Conservation (phyloP, 192 early-diverging fungal species). For the Gamsiella multidivaricata region DNA sequence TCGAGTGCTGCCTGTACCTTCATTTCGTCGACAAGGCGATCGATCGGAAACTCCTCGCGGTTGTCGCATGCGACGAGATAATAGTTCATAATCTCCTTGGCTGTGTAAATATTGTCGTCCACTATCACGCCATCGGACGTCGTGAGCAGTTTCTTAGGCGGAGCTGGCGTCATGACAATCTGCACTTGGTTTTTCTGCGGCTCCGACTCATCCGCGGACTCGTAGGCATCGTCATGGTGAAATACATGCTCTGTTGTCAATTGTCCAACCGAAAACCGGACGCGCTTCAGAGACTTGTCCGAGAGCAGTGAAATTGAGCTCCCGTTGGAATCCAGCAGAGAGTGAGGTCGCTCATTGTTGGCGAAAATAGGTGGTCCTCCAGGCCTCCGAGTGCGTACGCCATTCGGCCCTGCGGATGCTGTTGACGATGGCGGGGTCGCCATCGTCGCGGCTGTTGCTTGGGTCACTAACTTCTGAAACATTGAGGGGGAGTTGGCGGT, state of each 20-base stretch:
- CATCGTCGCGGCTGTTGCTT: conserved; percentile 39
- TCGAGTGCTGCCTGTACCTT: conserved; percentile 19
- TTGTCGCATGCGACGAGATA: conserved; percentile 55
- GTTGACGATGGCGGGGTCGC: conserved; percentile 7
- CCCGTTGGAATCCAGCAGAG: conserved; percentile 13
- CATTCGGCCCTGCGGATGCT: too few species aligned
- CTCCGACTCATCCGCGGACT: conserved; percentile 51
- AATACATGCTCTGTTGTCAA: conserved; percentile 64
- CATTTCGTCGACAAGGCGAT: conserved; percentile 40
- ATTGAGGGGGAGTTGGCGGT: conserved; percentile 41
- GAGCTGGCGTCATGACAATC: conserved; percentile 4
- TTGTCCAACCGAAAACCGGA: conserved; percentile 64
- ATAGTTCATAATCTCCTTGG: conserved; percentile 56
- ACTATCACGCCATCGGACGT: conserved; percentile 38
- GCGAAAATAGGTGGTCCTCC: conserved; percentile 35
- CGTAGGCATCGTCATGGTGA: conserved; percentile 53
- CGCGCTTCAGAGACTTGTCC: conserved; percentile 59
- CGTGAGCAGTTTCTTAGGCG: conserved; percentile 22
- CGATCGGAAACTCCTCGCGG: conserved; percentile 57
- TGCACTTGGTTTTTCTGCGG: neutral
- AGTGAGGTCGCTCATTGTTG: conserved; percentile 24
- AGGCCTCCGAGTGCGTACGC: too few species aligned
- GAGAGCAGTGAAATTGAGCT: conserved; percentile 30
- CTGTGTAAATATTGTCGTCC: conserved; percentile 52
- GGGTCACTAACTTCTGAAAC: conserved; percentile 42